phyloP scores from a whole-genome alignment of 768 basidiomycete species.

The Boletus bicolor region DNA sequence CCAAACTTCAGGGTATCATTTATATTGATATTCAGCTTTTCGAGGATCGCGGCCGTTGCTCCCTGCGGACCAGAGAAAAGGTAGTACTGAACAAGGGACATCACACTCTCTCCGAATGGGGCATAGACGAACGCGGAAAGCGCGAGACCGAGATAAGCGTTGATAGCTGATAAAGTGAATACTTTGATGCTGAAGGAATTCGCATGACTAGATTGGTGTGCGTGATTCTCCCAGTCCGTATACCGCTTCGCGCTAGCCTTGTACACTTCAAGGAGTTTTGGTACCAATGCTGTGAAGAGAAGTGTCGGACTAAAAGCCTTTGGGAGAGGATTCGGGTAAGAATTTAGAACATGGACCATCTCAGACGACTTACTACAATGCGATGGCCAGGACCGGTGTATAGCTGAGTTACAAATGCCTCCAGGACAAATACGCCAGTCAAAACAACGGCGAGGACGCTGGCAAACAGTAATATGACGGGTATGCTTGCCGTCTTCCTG shows the following conservation, averaged over 20 bases:
- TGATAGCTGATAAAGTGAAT: slow-evolving; percentile 83
- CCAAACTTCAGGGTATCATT: slow-evolving; percentile 31
- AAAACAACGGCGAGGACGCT: slow-evolving; percentile 65
- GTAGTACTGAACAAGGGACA: slow-evolving; percentile 47
- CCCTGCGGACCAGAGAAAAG: slow-evolving; percentile 25
- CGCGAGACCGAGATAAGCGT: slow-evolving; percentile 87
- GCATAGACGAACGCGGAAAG: slow-evolving; percentile 96
- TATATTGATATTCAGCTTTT: slow-evolving; percentile 23
- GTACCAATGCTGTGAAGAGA: slow-evolving; percentile 77
- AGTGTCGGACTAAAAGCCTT: slow-evolving; percentile 82
- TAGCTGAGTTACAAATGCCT: slow-evolving; percentile 85
- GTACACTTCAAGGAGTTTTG: slow-evolving; percentile 72
- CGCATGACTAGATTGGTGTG: slow-evolving; percentile 71
- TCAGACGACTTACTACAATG: slow-evolving; percentile 57
- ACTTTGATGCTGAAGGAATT: slow-evolving; percentile 86
- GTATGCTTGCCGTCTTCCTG: slow-evolving; percentile 63
- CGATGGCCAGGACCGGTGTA: slow-evolving; percentile 86
- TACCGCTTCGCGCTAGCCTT: slow-evolving; percentile 63
- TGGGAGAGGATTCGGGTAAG: neutral
- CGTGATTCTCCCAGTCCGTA: slow-evolving; percentile 91
- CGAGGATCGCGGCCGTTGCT: slow-evolving; percentile 14
- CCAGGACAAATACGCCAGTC: slow-evolving; percentile 80
- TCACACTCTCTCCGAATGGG: slow-evolving; percentile 84
- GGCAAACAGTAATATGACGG: slow-evolving; percentile 72
- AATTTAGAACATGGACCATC: neutral